Percentiles rank a stretch among this genome's conserved stretches.
Evolutionary conservation across 176 grass and related monocot genomes (phyloP).

Genomic region (Musa schizocarpa): DNA sequence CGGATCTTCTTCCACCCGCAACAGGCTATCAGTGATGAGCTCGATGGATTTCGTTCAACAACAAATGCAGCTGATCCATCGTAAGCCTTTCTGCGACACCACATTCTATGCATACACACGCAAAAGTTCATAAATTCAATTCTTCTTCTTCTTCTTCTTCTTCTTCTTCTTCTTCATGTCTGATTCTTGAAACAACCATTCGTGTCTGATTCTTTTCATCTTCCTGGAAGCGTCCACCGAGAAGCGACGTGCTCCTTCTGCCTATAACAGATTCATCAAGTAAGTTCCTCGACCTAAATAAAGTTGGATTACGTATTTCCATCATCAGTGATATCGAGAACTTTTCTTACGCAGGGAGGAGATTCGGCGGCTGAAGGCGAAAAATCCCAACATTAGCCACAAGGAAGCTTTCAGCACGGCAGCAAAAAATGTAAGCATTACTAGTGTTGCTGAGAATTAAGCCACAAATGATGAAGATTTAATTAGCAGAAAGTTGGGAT

Average conservation of each 20-base stretch:
- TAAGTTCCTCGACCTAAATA: constrained; percentile 26
- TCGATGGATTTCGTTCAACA: constrained; percentile 26
- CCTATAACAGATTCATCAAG: constrained; percentile 82
- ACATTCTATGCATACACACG: no score
- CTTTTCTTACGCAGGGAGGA: constrained; percentile 37
- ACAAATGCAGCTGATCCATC: constrained; percentile 36
- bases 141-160: no score
- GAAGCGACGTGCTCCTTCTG: constrained; percentile 69
- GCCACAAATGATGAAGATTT: no score
- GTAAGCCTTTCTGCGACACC: constrained; percentile 25
- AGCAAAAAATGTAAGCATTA: constrained; percentile 26
- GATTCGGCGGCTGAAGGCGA: constrained; percentile 62
- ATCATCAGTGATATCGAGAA: neutral
- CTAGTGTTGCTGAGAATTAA: no score
- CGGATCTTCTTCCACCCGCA: constrained; percentile 41
- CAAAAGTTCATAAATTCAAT: no score
- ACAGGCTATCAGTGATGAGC: constrained; percentile 27
- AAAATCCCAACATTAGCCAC: constrained; percentile 64
- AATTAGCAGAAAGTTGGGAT: no score
- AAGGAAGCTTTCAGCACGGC: constrained; percentile 72
- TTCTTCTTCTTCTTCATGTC: no score
- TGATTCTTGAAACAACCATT: no score
- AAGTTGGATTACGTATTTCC: neutral
- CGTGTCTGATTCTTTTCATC: no score
- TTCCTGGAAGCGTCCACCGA: constrained; percentile 26